A percentile compares a stretch with the other conserved stretches of the same genome.
These are phyloP conservation scores for Xylariaceae sp. DNA, from an alignment of 2,329 filamentous ascomycete species.

Conservation along the genomic window DNA sequence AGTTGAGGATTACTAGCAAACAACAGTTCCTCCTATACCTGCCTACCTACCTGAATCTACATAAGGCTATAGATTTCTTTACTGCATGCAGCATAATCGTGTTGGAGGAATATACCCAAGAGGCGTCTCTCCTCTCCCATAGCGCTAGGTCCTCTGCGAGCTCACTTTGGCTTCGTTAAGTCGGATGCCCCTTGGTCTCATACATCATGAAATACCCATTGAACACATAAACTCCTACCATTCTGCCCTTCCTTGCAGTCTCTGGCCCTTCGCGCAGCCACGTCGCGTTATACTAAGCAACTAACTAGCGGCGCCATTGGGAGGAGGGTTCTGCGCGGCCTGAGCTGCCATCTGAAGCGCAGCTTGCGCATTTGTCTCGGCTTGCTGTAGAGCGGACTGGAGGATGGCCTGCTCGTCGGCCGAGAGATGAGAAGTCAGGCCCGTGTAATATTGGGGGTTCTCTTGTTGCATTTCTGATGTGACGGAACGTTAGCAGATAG, in stretches of 20 bases:
- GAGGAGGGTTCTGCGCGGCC: slow-evolving; percentile 20
- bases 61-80: not conserved
- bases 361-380: slow-evolving; percentile 53
- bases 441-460: slow-evolving; percentile 85
- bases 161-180: too few species aligned
- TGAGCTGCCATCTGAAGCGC: slow-evolving; percentile 32
- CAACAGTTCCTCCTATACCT: not conserved
- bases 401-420: slow-evolving; percentile 81
- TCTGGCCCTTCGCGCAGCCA: not conserved
- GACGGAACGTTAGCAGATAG: slow-evolving; percentile 35
- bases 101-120: not conserved
- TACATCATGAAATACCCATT: too few species aligned
- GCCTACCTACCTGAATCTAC: slow-evolving; percentile 4
- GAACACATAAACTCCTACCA: not conserved
- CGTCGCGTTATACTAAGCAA: too few species aligned
- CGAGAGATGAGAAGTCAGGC: slow-evolving; percentile 75
- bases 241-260: not conserved
- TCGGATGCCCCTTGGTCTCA: too few species aligned
- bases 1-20: slow-evolving; percentile 5
- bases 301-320: slow-evolving; percentile 21
- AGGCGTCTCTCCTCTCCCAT: not conserved
- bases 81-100: slow-evolving; percentile 6
- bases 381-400: slow-evolving; percentile 75
- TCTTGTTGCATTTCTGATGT: slow-evolving; percentile 79
- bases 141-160: too few species aligned